These are phyloP conservation scores for Coprinopsis marcescibilis DNA, from an alignment of 768 basidiomycete genomes.

Conservation along the genomic window DNA sequence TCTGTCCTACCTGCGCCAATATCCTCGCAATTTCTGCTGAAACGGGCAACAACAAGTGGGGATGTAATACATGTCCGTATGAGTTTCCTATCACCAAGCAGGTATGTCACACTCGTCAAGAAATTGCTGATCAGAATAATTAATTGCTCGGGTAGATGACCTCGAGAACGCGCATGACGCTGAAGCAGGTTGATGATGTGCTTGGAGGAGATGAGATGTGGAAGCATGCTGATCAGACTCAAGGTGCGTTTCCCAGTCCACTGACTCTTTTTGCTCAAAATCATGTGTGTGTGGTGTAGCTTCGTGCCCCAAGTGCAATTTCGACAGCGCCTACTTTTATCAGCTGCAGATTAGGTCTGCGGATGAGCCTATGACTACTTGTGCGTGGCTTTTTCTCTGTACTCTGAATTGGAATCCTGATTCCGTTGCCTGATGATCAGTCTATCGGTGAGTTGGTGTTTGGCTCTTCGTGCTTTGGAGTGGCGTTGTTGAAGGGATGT, in stretches of 20 bases:
- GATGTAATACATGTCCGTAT: constrained; percentile 91
- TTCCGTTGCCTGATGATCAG: constrained; percentile 24
- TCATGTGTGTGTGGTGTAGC: too few species aligned
- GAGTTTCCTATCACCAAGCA: constrained; percentile 90
- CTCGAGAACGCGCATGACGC: constrained; percentile 73
- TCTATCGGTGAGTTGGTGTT: constrained; percentile 48
- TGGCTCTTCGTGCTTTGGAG: constrained; percentile 3
- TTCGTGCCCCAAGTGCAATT: constrained; percentile 74
- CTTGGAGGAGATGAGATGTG: constrained; percentile 91
- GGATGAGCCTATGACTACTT: constrained; percentile 84
- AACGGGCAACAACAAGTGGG: constrained; percentile 86
- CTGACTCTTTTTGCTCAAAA: too few species aligned
- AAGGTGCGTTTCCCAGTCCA: constrained; percentile 46
- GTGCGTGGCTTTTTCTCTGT: constrained; percentile 26
- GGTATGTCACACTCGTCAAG: constrained; percentile 29
- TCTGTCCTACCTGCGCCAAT: constrained; percentile 94
- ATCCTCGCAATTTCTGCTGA: constrained; percentile 73
- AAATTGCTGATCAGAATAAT: not conserved
- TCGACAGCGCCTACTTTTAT: constrained; percentile 84
- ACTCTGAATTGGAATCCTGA: not conserved
- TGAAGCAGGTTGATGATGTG: constrained; percentile 95
- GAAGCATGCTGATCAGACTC: constrained; percentile 87
- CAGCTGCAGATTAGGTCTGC: constrained; percentile 95
- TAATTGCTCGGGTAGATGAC: constrained; percentile 63
- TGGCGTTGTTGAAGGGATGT: constrained; percentile 2